Base-by-base conservation (phyloP, 441 rosid species). In the Pelargonium australe region DNA sequence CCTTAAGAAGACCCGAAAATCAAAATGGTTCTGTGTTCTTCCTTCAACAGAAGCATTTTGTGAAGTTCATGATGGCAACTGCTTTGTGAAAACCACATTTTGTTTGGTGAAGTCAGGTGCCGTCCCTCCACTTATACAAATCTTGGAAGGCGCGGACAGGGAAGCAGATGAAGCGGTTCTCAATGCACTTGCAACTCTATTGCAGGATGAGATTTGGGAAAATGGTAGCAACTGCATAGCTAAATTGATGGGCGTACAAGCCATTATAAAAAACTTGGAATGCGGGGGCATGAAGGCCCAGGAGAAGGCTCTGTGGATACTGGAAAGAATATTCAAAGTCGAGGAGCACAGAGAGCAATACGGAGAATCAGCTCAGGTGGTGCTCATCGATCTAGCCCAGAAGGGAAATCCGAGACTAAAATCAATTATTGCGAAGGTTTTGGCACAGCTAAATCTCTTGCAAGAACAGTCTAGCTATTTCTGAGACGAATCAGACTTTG, bases 101-200 rank as follows among this genome's bases (percentile, higher is more conserved):
- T 89, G 91, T 76, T 62, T 89, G 72, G 85, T 87, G 70, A 84
- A 87, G 79, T 85, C 92, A 1, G 83, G 84, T 1, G 91, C 91
- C 0, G 28, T 84, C 31, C 23, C 79, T 67, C 83, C 85, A 10
- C 47, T 89, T 67, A 68, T 87, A 74, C 81, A 75, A 64, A 66
- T 76, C 62, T 40, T 84, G 73, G 84, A 79, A 75, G 85, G 86
- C 5, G 40, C 76, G 2, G 86, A 79, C n/a, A 78, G 86, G 74
- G 86, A 78, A 76, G 84, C 86, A 0, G 82, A 84, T 64, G 95
- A 84, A 80, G 83, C 84, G n/a, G 85, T 76, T 55, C 76, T 85
- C 2, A 73, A 70, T 3, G 84, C 90, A 0, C 78, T 87, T 37
- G 81, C 83, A 20, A 85, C 89, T 41, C 87, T 87, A 11, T 23